These are phyloP conservation scores for Cupressus sempervirens DNA, from an alignment of 75 land plant genomes.

Conservation along the genomic window DNA sequence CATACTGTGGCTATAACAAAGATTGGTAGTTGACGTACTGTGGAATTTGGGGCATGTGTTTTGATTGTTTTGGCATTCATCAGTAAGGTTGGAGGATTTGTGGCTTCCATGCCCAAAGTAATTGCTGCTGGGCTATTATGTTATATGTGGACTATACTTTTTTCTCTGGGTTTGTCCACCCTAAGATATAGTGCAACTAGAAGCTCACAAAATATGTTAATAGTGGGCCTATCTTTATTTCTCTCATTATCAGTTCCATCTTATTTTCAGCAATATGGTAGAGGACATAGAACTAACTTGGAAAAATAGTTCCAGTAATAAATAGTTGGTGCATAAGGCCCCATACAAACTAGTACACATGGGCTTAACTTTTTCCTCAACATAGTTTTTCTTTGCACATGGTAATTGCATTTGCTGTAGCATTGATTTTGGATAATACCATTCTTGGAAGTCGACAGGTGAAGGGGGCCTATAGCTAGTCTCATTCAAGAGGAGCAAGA, in stretches of 20 bases:
- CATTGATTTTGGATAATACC: conserved; percentile 48
- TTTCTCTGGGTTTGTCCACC: conserved; percentile 46
- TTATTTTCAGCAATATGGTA: conserved; percentile 48
- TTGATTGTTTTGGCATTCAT: conserved; percentile 71
- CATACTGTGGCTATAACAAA: conserved; percentile 85
- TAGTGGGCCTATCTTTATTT: conserved; percentile 21
- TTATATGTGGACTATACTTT: conserved; percentile 47
- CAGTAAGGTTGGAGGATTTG: conserved; percentile 51
- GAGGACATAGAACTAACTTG: neutral
- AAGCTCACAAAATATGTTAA: conserved; percentile 17
- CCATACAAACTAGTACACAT: conserved; percentile 18
- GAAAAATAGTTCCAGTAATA: conserved; percentile 35
- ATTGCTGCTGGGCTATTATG: conserved; percentile 46
- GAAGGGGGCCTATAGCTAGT: conserved; percentile 36
- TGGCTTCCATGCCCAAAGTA: conserved; percentile 51
- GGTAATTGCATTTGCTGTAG: conserved; percentile 49
- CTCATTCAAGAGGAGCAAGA: conserved; percentile 24
- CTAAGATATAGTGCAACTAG: conserved; percentile 40
- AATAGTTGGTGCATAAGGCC: conserved; percentile 39
- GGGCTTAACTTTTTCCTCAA: conserved; percentile 37
- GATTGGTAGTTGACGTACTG: conserved; percentile 77
- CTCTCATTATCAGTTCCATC: conserved; percentile 36
- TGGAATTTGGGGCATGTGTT: conserved; percentile 75
- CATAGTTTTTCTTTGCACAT: conserved; percentile 41
- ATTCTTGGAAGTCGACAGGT: conserved; percentile 48